A percentile compares a stretch with the other conserved stretches of the same genome.
phyloP scores from a whole-genome alignment of 768 basidiomycete species.

The Tulasnella sp. region DNA sequence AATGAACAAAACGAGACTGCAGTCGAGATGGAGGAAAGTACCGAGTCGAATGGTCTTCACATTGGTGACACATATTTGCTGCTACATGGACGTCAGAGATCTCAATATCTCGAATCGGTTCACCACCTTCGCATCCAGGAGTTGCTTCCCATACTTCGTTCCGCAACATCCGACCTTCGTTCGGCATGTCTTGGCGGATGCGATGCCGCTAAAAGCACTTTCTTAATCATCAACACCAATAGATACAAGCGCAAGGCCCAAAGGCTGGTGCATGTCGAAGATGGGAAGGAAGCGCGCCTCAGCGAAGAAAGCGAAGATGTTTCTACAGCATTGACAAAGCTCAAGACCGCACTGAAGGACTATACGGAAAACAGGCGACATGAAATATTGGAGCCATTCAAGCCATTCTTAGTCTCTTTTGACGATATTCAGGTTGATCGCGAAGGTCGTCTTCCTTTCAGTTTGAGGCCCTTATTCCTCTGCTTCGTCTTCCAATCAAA shows the following conservation, averaged over 20 bases:
- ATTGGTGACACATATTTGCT: conserved; percentile 29
- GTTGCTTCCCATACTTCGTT: conserved; percentile 27
- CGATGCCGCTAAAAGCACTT: conserved; percentile 19
- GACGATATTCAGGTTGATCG: conserved; percentile 19
- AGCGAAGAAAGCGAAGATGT: conserved; percentile 19
- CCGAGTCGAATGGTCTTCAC: too few relatives aligned
- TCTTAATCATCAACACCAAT: conserved; percentile 28
- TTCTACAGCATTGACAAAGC: conserved; percentile 22
- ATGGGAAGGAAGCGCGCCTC: conserved; percentile 6
- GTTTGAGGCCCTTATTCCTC: conserved; percentile 34
- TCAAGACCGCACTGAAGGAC: conserved; percentile 23
- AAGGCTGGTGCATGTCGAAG: neutral
- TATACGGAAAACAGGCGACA: conserved; percentile 28
- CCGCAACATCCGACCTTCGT: conserved; percentile 28
- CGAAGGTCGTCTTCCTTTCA: conserved; percentile 9
- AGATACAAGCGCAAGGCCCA: conserved; percentile 23
- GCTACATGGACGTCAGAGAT: conserved; percentile 24
- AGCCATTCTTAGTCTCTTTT: conserved; percentile 24
- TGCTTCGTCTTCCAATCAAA: conserved; percentile 39
- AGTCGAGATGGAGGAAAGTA: too few relatives aligned
- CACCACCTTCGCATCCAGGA: conserved; percentile 26
- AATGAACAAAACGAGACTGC: neutral
- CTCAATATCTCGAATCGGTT: conserved; percentile 23
- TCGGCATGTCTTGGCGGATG: conserved; percentile 24
- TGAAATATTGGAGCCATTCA: conserved; percentile 34